Conservation (phyloP, 1,284 basidiomycete genomes). For the Trametes versicolor region DNA sequence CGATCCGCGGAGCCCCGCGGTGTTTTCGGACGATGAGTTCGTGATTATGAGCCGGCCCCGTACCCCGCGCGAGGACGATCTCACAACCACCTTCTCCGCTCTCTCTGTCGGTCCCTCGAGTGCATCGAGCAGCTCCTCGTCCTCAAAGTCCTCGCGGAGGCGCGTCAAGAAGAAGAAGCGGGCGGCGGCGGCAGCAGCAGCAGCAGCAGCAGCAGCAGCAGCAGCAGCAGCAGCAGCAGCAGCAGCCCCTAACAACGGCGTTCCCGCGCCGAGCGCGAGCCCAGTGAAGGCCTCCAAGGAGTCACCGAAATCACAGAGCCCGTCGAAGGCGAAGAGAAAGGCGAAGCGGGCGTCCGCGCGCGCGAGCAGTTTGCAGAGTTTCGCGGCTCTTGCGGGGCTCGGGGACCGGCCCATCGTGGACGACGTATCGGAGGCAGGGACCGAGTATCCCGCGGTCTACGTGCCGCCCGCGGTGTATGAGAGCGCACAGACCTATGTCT, state of each 20-base stretch:
- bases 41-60: conserved; percentile 42
- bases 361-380: conserved; percentile 7
- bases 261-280: conserved; percentile 4
- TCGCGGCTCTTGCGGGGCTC: conserved; percentile 34
- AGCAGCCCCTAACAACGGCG: conserved; percentile 21
- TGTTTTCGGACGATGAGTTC: conserved; percentile 45
- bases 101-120: conserved; percentile 33
- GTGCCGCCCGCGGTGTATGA: conserved; percentile 51
- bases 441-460: conserved; percentile 44
- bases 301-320: conserved; percentile 22
- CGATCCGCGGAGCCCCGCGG: conserved; percentile 34
- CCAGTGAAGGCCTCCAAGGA: conserved; percentile 18
- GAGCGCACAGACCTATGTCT: conserved; percentile 61
- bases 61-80: conserved; percentile 32
- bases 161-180: conserved; percentile 31
- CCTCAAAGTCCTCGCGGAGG: conserved; percentile 22
- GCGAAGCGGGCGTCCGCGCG: conserved; percentile 34
- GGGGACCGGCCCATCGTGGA: conserved; percentile 58
- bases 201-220: too few relatives aligned
- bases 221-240: too few relatives aligned
- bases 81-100: conserved; percentile 37
- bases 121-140: conserved; percentile 11
- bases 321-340: conserved; percentile 32
- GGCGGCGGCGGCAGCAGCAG: conserved; percentile 15
- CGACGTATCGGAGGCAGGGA: conserved; percentile 57